Evolutionary conservation across 1,284 basidiomycete species (phyloP), one percentile per base, ranked within the genome.

Genomic region (Ceratobasidium sp.): DNA sequence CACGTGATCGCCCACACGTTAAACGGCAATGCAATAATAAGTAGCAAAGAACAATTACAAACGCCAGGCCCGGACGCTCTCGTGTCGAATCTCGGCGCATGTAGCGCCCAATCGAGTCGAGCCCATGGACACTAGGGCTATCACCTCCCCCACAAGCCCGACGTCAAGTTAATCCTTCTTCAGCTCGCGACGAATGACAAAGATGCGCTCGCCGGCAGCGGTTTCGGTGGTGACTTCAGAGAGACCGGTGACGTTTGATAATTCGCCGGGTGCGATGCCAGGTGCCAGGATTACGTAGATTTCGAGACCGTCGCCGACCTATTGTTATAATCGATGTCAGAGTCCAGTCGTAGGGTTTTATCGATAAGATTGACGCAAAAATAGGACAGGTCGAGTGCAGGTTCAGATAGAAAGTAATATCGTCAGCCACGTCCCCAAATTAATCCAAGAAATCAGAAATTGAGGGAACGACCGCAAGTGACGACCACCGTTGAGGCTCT

Each of bases 261-360:
- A 77, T 35, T 87, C 87, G 71, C 87, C 86, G 57, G 87, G 75
- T 17, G 83, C 80, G 47, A 89, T 87, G 42, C 85, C 89, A 75
- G 84, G 86, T 38, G 90, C 86, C 69, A 95, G 83, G 68, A 94
- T 89, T 69, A 97, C 84, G 76, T 90, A 96, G 74, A 96, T 91
- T 77, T 97, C 94, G 65, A 97, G 84, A 2, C 91, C 92, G 78
- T 98, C 95, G 65, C 95, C 95, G 71, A 98, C 94, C 90, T 92
- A 72, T 45, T 50, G 20, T 17, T 17, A 25, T 29, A 17, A 22
- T 6, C 3, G 17, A 22, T 5, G 15, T 45, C 8, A 40, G 17
- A 40, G 38, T 17, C 10, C 22, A 22, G 22, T 3, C 17, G 43
- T 5, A 45, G 3, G 43, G 43, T n/a, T n/a, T n/a, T n/a, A n/a